Percentiles rank a stretch among this genome's conserved stretches.
phyloP scores from a whole-genome alignment of 139 green algal genomes.

The Raphidocelis subcapitata region DNA sequence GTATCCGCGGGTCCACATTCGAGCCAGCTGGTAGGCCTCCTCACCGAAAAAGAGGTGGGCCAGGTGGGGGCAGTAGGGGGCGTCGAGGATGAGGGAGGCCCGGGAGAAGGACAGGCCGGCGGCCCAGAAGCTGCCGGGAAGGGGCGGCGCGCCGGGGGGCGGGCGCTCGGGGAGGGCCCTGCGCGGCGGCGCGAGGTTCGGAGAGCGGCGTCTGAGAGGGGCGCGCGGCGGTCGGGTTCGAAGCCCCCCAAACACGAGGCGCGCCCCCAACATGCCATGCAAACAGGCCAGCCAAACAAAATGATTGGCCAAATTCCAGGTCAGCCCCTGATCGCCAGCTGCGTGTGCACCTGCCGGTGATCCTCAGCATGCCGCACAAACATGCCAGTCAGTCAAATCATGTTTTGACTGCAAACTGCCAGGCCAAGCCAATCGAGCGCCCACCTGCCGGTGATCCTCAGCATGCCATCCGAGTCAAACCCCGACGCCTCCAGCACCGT shows the following conservation, averaged over 20 bases:
- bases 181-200: too few relatives aligned
- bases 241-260: too few relatives aligned
- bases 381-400: too few relatives aligned
- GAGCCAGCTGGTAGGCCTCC: conserved; percentile 58
- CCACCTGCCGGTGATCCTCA: conserved; percentile 24
- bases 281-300: too few relatives aligned
- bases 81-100: conserved; percentile 42
- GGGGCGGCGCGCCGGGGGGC: neutral
- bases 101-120: conserved; percentile 69
- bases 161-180: too few relatives aligned
- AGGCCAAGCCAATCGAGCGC: too few relatives aligned
- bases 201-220: too few relatives aligned
- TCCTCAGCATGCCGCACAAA: neutral
- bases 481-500: conserved; percentile 57
- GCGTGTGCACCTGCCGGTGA: conserved; percentile 1
- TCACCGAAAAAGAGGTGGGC: conserved; percentile 81
- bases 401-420: too few relatives aligned
- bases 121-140: conserved; percentile 61
- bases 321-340: too few relatives aligned
- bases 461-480: conserved; percentile 48
- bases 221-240: too few relatives aligned
- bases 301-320: too few relatives aligned
- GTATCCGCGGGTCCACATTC: conserved; percentile 66
- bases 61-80: conserved; percentile 58
- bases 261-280: neutral